A percentile compares a stretch with the other conserved stretches of the same genome.
Evolutionary conservation across 371 early-diverging fungal genomes (phyloP).

Genomic region (Coemansia sp.): DNA sequence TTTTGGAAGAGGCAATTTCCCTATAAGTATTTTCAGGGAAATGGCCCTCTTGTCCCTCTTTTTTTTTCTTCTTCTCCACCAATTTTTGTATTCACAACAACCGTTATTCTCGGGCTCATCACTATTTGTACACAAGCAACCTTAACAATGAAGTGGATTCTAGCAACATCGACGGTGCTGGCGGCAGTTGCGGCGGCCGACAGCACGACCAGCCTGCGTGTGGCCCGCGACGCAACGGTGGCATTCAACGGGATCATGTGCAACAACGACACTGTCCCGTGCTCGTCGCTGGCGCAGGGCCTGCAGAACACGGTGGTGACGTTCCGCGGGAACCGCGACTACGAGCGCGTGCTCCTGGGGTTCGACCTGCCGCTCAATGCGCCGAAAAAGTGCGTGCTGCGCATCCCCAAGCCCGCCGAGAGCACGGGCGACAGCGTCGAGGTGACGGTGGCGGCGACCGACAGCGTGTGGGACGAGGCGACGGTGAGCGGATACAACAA

Average conservation of each 20-base stretch:
- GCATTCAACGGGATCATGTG: slow-evolving; percentile 42
- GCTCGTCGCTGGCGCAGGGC: slow-evolving; percentile 30
- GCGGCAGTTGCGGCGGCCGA: background rate
- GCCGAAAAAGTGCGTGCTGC: slow-evolving; percentile 21
- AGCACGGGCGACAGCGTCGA: slow-evolving; percentile 4
- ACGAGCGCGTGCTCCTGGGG: slow-evolving; percentile 36
- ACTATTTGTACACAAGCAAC: no score
- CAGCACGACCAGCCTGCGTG: slow-evolving; percentile 18
- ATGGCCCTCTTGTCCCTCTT: background rate
- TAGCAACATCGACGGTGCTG: background rate
- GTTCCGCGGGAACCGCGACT: slow-evolving; percentile 47
- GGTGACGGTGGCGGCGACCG: slow-evolving; percentile 30
- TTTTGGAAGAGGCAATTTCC: background rate
- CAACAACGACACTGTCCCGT: slow-evolving; percentile 34
- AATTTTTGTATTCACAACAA: background rate
- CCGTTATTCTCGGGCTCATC: background rate
- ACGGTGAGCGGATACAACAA: slow-evolving; percentile 36
- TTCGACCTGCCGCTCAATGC: slow-evolving; percentile 33
- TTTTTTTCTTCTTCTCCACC: no score
- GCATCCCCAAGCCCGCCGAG: slow-evolving; percentile 25
- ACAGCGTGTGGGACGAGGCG: slow-evolving; percentile 39
- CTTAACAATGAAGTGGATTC: slow-evolving; percentile 3
- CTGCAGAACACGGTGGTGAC: slow-evolving; percentile 16
- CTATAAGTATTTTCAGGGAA: background rate
- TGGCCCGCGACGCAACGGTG: slow-evolving; percentile 34